Percentiles rank a stretch among this genome's conserved stretches.
Evolutionary conservation across 176 grass and related monocot species (phyloP).

Genomic region (Paspalum notatum): DNA sequence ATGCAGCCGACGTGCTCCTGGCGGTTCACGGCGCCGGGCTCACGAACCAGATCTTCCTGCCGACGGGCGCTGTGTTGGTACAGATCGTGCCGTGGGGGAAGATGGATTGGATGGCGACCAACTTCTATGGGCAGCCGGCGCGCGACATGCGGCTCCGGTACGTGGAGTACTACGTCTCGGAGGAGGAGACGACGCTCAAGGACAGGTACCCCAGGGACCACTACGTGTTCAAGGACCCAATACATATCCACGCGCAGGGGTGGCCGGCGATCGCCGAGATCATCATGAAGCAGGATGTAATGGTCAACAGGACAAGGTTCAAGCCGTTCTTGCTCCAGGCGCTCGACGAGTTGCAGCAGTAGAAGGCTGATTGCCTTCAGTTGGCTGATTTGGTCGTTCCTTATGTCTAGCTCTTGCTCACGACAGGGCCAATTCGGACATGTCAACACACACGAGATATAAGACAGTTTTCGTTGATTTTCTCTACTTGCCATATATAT

Average conservation of each 20-base stretch:
- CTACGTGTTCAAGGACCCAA: conserved; percentile 80
- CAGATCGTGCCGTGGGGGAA: conserved; percentile 85
- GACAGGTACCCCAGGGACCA: conserved; percentile 72
- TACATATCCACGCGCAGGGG: conserved; percentile 63
- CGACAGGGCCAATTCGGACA: background rate
- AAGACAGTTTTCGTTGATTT: background rate
- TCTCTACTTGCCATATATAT: background rate
- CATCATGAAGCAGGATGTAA: conserved; percentile 94
- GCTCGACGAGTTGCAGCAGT: conserved; percentile 71
- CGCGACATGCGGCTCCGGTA: conserved; percentile 78
- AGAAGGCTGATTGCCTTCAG: background rate
- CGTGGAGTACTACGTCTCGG: conserved; percentile 77
- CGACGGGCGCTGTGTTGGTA: conserved; percentile 64
- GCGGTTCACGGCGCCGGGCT: conserved; percentile 82
- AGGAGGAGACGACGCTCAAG: conserved; percentile 77
- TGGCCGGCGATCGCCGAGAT: conserved; percentile 68
- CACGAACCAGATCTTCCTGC: conserved; percentile 86
- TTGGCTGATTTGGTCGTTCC: background rate
- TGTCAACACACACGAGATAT: background rate
- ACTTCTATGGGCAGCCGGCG: conserved; percentile 64
- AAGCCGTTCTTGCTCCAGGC: conserved; percentile 60
- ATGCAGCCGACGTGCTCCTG: conserved; percentile 74
- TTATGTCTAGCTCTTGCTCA: background rate
- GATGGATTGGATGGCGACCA: conserved; percentile 77
- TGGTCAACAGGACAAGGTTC: conserved; percentile 71